Evolutionary conservation across 129 eudicot genomes (phyloP), one percentile per base, ranked within the genome.

Genomic region (Flaveria linearis): DNA sequence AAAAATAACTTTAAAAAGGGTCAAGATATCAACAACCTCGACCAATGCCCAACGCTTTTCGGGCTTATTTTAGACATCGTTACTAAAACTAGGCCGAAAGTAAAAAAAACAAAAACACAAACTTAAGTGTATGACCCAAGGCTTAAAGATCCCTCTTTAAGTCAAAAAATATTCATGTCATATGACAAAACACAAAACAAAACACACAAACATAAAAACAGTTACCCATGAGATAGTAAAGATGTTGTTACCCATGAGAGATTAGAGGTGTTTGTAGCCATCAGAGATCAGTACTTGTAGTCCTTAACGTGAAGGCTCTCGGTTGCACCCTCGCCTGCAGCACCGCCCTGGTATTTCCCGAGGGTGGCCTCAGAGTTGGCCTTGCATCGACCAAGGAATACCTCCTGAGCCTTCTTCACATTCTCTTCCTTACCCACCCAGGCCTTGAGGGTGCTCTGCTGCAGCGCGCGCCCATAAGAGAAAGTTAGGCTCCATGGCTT

Each of bases 401-500:
- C 84, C 5, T 73, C 84, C 57, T 84, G 91, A 6, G 91, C 88
- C 81, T 82, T 80, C 75, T 56, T 68, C 18, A 76, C 78, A 69
- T 87, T 87, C 79, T 87, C 91, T 1, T 79, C 84, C 50, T 87
- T 87, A 47, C 91, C 91, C 1, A 12, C 68, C 91, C 88, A 87
- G 0, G 91, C 87, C 85, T 87, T 86, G 3, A 86, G 81, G 18
- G 90, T 86, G 63, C 90, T 86, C 73, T 76, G 83, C 70, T 86
- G 90, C 23, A 86, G 81, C 60, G 91, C 91, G 28, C 91, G 86
- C 0, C 91, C 91, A 33, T 60, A 87, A 0, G 91, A 87, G 33
- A 87, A 87, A 4, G 91, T 69, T n/a, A 87, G 75, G 50, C 80
- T 76, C 88, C 91, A 87, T 14, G 91, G 91, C 84, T 80, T 87